These are phyloP conservation scores for Monosporozyma unispora DNA, from an alignment of 805 yeast species.

Conservation along the genomic window DNA sequence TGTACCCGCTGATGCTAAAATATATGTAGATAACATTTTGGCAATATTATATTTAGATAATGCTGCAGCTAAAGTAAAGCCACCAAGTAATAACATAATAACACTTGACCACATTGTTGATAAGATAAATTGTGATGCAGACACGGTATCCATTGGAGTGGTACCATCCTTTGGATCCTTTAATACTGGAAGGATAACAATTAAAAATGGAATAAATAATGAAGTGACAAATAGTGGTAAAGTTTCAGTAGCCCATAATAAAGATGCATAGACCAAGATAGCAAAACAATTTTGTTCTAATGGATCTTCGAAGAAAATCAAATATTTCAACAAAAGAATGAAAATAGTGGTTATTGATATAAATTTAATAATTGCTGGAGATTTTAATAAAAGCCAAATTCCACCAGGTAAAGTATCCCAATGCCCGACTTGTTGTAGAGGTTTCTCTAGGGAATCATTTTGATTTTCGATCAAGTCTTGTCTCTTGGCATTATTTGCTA, in stretches of 20 bases:
- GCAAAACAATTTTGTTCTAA: constrained; percentile 79
- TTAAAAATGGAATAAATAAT: constrained; percentile 67
- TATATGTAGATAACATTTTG: constrained; percentile 70
- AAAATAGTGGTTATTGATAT: constrained; percentile 42
- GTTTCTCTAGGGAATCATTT: not conserved
- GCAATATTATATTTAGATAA: constrained; percentile 86
- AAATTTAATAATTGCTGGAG: constrained; percentile 33
- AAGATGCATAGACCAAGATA: constrained; percentile 66
- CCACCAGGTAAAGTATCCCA: constrained; percentile 16
- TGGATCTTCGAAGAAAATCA: constrained; percentile 41
- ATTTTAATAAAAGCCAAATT: constrained; percentile 1
- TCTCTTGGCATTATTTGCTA: constrained; percentile 63
- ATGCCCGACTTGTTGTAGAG: constrained; percentile 9
- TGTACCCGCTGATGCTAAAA: constrained; percentile 77
- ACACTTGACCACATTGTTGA: constrained; percentile 94
- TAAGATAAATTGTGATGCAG: constrained; percentile 62
- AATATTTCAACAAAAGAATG: constrained; percentile 21
- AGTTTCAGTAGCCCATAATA: constrained; percentile 84
- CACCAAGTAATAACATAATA: constrained; percentile 82
- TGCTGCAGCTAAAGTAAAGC: constrained; percentile 92
- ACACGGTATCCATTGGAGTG: constrained; percentile 48
- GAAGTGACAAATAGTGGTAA: constrained; percentile 89
- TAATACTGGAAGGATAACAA: constrained; percentile 63
- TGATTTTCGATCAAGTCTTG: constrained; percentile 15
- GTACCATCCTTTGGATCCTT: constrained; percentile 42